These are phyloP conservation scores for Botrytis paeoniae DNA, from an alignment of 2,329 filamentous ascomycete species.

Conservation along the genomic window DNA sequence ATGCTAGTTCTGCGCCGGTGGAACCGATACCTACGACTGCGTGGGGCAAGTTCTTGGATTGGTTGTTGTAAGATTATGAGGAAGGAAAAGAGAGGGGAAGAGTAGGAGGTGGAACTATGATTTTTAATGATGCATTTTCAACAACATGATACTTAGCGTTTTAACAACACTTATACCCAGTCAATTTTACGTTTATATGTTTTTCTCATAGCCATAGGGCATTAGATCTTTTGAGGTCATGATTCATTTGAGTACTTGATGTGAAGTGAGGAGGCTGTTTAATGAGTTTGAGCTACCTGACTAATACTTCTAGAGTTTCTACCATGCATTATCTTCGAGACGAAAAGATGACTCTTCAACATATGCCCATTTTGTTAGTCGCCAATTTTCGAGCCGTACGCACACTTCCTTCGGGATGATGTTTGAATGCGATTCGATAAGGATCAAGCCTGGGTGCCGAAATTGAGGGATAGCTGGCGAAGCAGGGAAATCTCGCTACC, in stretches of 20 bases:
- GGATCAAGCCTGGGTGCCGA: not conserved
- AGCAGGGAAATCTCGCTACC: too few relatives aligned
- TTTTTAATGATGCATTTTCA: slow-evolving; percentile 2
- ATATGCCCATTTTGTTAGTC: not conserved
- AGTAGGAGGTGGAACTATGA: not conserved
- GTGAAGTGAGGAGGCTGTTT: not conserved
- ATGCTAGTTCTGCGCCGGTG: not conserved
- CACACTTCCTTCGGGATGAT: not conserved
- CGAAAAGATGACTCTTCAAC: not conserved
- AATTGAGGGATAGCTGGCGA: too few relatives aligned
- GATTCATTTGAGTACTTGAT: not conserved
- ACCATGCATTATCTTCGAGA: not conserved
- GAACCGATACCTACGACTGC: slow-evolving; percentile 10
- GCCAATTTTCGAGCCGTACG: too few relatives aligned
- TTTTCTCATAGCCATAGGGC: not conserved
- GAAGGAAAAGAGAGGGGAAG: too few relatives aligned
- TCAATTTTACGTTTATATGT: not conserved
- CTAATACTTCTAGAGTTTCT: not conserved
- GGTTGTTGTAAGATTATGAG: not conserved
- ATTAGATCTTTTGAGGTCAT: not conserved
- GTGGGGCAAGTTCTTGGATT: slow-evolving; percentile 14
- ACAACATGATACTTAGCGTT: slow-evolving; percentile 5
- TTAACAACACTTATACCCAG: slow-evolving; percentile 7
- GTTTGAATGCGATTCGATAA: not conserved
- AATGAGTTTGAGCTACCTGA: not conserved